Conservation (phyloP, 2,329 filamentous ascomycete genomes). For the Curvularia lunata region DNA sequence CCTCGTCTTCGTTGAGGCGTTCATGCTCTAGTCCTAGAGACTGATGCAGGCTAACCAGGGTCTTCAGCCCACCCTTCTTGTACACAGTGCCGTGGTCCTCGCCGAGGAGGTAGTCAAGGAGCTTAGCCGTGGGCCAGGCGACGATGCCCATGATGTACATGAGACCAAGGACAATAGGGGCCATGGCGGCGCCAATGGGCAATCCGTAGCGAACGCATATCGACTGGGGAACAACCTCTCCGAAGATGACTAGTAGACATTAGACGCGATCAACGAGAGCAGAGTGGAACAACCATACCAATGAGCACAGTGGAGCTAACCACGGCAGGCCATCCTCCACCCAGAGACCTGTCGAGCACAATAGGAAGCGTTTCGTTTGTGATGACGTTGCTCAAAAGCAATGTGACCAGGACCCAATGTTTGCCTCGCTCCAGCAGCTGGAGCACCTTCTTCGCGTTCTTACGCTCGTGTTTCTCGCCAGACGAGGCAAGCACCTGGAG, state of each 20-base stretch:
- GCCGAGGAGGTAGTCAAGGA: slow-evolving; percentile 90
- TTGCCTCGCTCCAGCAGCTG: slow-evolving; percentile 84
- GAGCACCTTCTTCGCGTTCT: slow-evolving; percentile 82
- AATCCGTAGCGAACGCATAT: slow-evolving; percentile 95
- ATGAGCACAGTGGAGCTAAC: slow-evolving; percentile 92
- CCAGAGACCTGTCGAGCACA: slow-evolving; percentile 89
- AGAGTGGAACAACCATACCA: slow-evolving; percentile 62
- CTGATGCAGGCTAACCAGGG: slow-evolving; percentile 91
- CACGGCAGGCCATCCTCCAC: slow-evolving; percentile 92
- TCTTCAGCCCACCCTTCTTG: slow-evolving; percentile 98
- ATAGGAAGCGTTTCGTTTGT: slow-evolving; percentile 94
- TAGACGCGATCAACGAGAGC: not conserved
- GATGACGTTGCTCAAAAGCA: slow-evolving; percentile 94
- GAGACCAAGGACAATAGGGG: slow-evolving; percentile 80
- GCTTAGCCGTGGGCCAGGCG: slow-evolving; percentile 93
- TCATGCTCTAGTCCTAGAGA: slow-evolving; percentile 83
- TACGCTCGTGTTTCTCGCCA: slow-evolving; percentile 81
- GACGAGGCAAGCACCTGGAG: slow-evolving; percentile 92
- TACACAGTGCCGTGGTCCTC: slow-evolving; percentile 96
- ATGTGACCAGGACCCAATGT: slow-evolving; percentile 96
- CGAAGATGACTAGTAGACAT: slow-evolving; percentile 80
- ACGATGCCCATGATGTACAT: slow-evolving; percentile 93
- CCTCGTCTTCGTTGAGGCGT: slow-evolving; percentile 93
- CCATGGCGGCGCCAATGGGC: slow-evolving; percentile 92
- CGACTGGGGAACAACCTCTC: slow-evolving; percentile 94